phyloP scores from a whole-genome alignment of 2,329 filamentous ascomycete genomes.

The Colletotrichum falcatum region DNA sequence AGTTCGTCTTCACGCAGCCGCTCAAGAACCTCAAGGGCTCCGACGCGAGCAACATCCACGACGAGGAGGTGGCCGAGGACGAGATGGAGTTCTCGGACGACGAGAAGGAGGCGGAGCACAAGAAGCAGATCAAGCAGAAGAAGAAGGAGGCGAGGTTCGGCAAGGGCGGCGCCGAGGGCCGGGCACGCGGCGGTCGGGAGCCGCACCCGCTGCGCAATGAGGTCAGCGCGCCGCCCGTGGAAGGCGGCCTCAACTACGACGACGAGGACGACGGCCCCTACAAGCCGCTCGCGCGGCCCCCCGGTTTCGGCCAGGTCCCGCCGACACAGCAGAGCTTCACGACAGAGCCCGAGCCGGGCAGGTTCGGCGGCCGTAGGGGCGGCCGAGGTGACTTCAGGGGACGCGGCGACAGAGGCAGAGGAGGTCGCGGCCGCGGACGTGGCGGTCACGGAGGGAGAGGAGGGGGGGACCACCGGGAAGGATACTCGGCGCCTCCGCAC shows the following conservation, averaged over 20 bases:
- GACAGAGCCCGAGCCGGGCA: constrained; percentile 52
- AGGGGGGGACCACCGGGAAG: constrained; percentile 52
- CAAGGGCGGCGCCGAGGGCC: constrained; percentile 53
- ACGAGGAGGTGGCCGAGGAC: constrained; percentile 88
- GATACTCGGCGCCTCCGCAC: constrained; percentile 57
- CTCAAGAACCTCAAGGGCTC: constrained; percentile 85
- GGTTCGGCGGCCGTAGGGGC: constrained; percentile 52
- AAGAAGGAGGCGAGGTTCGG: constrained; percentile 59
- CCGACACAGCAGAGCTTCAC: constrained; percentile 60
- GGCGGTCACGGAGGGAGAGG: constrained; percentile 53
- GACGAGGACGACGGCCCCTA: constrained; percentile 78
- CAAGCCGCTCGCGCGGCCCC: constrained; percentile 76
- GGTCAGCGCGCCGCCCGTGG: constrained; percentile 48
- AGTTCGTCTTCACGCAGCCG: constrained; percentile 87
- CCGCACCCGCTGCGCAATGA: constrained; percentile 57
- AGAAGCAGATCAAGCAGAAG: constrained; percentile 75
- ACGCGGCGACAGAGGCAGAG: constrained; percentile 55
- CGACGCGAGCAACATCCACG: constrained; percentile 94
- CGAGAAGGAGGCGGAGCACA: constrained; percentile 90
- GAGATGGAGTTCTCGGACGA: constrained; percentile 98
- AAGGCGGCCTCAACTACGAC: constrained; percentile 71
- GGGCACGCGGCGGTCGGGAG: constrained; percentile 48
- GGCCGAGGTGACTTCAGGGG: constrained; percentile 61
- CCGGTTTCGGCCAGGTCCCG: constrained; percentile 67
- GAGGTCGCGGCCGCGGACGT: constrained; percentile 51